Base-by-base conservation (phyloP, 23 red algal species). In the Rhodosorus marinus region DNA sequence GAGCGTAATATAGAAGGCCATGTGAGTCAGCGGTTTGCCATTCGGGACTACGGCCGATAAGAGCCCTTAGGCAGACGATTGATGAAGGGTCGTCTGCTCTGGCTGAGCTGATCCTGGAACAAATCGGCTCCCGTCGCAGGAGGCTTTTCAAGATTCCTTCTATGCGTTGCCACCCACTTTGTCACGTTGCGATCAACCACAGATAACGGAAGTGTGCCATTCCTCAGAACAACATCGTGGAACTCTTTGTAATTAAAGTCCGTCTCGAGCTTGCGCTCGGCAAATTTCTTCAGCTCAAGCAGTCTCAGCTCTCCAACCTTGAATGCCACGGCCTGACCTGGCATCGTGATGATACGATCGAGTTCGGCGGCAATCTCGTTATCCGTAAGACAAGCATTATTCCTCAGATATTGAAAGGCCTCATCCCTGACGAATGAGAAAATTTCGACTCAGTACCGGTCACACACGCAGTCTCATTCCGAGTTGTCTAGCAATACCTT, bases 281-380 rank as follows among this genome's bases (percentile, higher is more conserved):
- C 34, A 3, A 5, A 2, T 9, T 61, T 8, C 43, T 43, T 43
- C 9, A 61, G 33, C 43, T 31, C 8, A 11, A 31, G 35, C 2
- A 61, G 31, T 14, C 46, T 61, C 57, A 61, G 35, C 43, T 61
- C 57, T 33, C 57, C 57, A 33, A 61, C 28, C n/a, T 61, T 61
- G n/a, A 41, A 33, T 31, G 57, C 57, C 14, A 31, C 36, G 11
- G 57, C 57, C 43, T 61, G 57, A 11, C 57, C 57, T n/a, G 57
- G 57, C 32, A 61, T 33, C 9, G 46, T 46, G 33, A 61, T 33
- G 43, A 41, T 41, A n/a, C 57, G 34, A 17, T 61, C 57, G 2
- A 61, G 7, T 35, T 61, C 57, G 1, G 43, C 57, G 15, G 36
- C 33, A 61, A 61, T 61, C 35, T 61, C 57, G 31, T 30, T 38